Evolutionary conservation across 208 protist species (phyloP), one percentile per base, ranked within the genome.

Genomic region (Crithidia bombi): DNA sequence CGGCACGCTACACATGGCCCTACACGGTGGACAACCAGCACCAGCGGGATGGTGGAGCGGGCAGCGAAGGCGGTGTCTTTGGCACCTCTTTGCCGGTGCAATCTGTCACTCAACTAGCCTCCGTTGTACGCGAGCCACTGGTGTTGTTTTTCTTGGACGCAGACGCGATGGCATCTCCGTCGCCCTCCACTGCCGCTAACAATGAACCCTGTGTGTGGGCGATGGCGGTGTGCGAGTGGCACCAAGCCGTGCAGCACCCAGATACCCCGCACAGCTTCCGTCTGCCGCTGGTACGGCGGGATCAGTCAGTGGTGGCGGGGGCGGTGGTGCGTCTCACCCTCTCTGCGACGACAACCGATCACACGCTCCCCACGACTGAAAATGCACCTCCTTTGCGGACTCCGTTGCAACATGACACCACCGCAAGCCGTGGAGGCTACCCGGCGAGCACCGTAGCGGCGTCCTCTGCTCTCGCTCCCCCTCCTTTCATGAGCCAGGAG

Each of bases 81-180:
- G 75, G 75, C 39, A 63, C 17, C n/a, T 33, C 67, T 5, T 82
- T 92, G 55, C 67, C 80, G 11, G 65, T 94, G 14, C 26, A 17
- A 11, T 86, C 83, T 32, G 32, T 82, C 25, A 54, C 73, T 0
- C 69, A 90, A 44, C 61, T 90, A 46, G 69, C 83, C 2, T 69
- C 71, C 10, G 65, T 87, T 23, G 77, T 80, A 54, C 85, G 89
- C 0, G 87, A 91, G 68, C 89, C 87, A n/a, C 85, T 96, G 9
- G 85, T 86, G 17, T 52, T 96, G 14, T 94, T 93, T 73, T 83
- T 94, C 43, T 62, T 91, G 15, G 87, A 94, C 51, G 91, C 91
- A 44, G 85, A 86, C 23, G 78, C 78, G 38, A 65, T 69, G 63
- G 49, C 63, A 10, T 43, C 44, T 5, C 51, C 46, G 41, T 19